These are phyloP conservation scores for Peronospora farinosa DNA, from an alignment of 352 stramenopile species.

Conservation along the genomic window DNA sequence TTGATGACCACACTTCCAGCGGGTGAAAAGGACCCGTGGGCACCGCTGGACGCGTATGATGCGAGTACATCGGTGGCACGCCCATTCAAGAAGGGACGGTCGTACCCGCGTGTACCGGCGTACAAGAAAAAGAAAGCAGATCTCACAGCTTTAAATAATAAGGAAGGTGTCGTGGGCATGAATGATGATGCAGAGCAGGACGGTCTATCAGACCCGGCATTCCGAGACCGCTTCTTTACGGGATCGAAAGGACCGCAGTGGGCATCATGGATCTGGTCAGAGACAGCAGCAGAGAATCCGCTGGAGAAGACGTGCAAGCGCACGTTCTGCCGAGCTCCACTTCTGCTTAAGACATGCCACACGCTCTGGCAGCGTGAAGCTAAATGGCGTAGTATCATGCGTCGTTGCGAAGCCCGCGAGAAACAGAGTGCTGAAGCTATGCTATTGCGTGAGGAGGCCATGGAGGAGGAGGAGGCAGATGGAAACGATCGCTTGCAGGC, in stretches of 20 bases:
- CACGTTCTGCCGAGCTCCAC: constrained; percentile 47
- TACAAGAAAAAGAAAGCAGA: constrained; percentile 38
- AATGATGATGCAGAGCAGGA: constrained; percentile 40
- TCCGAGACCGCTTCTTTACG: constrained; percentile 60
- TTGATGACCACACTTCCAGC: not conserved
- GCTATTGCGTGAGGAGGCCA: constrained; percentile 57
- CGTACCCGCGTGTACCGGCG: constrained; percentile 40
- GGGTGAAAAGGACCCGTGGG: constrained; percentile 59
- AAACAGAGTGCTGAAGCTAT: constrained; percentile 59
- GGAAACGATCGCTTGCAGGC: constrained; percentile 36
- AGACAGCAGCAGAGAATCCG: constrained; percentile 38
- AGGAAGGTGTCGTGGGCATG: constrained; percentile 26
- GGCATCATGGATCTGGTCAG: constrained; percentile 68
- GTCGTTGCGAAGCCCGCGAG: constrained; percentile 39
- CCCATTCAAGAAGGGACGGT: constrained; percentile 71
- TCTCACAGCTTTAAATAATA: constrained; percentile 25
- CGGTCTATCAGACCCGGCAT: constrained; percentile 53
- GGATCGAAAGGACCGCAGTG: constrained; percentile 46
- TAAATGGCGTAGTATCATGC: constrained; percentile 60
- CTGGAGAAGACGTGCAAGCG: constrained; percentile 58
- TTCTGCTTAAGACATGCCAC: constrained; percentile 50
- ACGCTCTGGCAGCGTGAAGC: constrained; percentile 55
- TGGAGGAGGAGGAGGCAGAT: constrained; percentile 50
- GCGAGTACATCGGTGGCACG: constrained; percentile 51
- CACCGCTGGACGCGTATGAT: constrained; percentile 69